Conservation (phyloP, 441 rosid genomes). For the Bocquillonia castaneifolia region DNA sequence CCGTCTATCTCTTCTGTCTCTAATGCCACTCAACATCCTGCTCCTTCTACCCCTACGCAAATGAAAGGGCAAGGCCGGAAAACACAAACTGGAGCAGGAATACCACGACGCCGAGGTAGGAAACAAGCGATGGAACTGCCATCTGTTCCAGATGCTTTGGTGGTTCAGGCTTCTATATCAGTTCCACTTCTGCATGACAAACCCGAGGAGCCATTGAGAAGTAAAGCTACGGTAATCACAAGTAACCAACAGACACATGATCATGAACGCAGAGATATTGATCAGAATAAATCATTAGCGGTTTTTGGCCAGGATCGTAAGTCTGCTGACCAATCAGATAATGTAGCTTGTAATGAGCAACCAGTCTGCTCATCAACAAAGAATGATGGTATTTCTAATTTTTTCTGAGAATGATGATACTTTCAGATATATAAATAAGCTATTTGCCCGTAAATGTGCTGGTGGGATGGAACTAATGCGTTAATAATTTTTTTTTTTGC, state of each 20-base stretch:
- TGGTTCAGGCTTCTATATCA: slow-evolving; percentile 40
- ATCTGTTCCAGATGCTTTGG: slow-evolving; percentile 47
- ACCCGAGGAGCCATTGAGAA: slow-evolving; percentile 27
- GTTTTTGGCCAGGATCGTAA: slow-evolving; percentile 25
- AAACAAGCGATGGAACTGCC: slow-evolving; percentile 40
- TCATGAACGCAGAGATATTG: slow-evolving; percentile 29
- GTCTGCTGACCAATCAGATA: slow-evolving; percentile 26
- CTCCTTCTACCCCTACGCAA: slow-evolving; percentile 32
- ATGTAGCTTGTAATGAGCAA: slow-evolving; percentile 26
- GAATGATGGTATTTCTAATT: slow-evolving; percentile 31
- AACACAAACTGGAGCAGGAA: slow-evolving; percentile 44
- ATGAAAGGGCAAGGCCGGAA: slow-evolving; percentile 50
- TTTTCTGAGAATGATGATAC: no score
- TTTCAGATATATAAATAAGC: slow-evolving; percentile 29
- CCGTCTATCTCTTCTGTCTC: slow-evolving; percentile 29
- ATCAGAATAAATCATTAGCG: slow-evolving; percentile 32
- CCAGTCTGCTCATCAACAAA: slow-evolving; percentile 21
- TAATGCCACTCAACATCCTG: slow-evolving; percentile 32
- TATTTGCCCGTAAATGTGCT: neutral
- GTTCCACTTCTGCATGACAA: slow-evolving; percentile 29
- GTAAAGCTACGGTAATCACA: slow-evolving; percentile 25
- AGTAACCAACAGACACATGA: slow-evolving; percentile 35
- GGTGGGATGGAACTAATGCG: slow-evolving; percentile 14
- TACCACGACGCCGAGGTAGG: slow-evolving; percentile 70
- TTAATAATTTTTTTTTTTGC: slow-evolving; percentile 1